A percentile compares a stretch with the other conserved stretches of the same genome.
These are phyloP conservation scores for Stramenopiles sp. DNA, from an alignment of 352 stramenopile genomes.

Conservation along the genomic window DNA sequence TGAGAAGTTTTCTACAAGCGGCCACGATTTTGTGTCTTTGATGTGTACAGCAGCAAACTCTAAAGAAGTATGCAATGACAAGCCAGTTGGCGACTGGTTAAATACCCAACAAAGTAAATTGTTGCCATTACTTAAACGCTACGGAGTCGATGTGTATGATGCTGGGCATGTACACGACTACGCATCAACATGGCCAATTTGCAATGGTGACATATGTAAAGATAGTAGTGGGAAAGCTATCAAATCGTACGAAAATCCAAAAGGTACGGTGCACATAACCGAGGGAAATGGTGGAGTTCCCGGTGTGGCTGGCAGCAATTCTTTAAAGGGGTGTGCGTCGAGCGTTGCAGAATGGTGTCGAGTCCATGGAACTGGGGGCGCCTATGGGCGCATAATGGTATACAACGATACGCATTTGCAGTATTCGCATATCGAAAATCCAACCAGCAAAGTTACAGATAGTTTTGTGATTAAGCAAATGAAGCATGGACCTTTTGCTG, in stretches of 20 bases:
- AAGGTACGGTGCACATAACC: conserved; percentile 57
- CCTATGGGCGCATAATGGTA: conserved; percentile 53
- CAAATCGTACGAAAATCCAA: conserved; percentile 34
- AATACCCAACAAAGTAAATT: not conserved
- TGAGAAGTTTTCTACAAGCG: not conserved
- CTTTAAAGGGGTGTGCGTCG: conserved; percentile 41
- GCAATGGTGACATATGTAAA: not conserved
- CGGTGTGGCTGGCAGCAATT: conserved; percentile 40
- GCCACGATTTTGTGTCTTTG: not conserved
- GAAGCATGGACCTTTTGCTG: too few species aligned
- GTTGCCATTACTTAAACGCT: conserved; percentile 39
- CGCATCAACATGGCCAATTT: conserved; percentile 30
- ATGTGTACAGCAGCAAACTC: not conserved
- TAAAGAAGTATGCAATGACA: not conserved
- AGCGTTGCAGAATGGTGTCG: conserved; percentile 33
- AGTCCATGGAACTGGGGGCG: conserved; percentile 50
- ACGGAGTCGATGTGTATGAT: conserved; percentile 63
- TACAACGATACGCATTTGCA: conserved; percentile 58
- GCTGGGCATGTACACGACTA: conserved; percentile 71
- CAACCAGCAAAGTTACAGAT: not conserved
- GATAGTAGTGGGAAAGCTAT: not conserved
- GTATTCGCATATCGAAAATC: not conserved
- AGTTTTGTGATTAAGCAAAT: not conserved
- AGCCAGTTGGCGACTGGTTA: not conserved
- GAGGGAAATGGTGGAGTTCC: conserved; percentile 35